A percentile compares a stretch with the other conserved stretches of the same genome.
These are phyloP conservation scores for Pythium dissimile DNA, from an alignment of 352 stramenopile genomes.

Conservation along the genomic window DNA sequence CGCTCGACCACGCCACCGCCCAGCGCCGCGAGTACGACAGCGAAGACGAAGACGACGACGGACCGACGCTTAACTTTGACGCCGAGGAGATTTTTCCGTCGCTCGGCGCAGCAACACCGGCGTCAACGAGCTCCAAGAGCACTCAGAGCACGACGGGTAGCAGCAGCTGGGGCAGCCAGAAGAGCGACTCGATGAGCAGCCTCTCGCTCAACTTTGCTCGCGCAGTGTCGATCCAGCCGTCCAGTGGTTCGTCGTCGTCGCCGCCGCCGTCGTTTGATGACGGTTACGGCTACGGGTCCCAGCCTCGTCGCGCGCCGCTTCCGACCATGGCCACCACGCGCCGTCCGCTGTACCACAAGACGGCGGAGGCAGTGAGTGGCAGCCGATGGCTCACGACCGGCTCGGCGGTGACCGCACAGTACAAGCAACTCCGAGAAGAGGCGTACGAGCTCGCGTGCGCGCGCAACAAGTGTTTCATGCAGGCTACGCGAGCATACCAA, in stretches of 20 bases:
- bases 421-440: slow-evolving; percentile 69
- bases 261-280: slow-evolving; percentile 11
- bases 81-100: slow-evolving; percentile 81
- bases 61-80: slow-evolving; percentile 46
- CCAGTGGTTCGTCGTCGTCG: not conserved
- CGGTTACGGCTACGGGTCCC: not conserved
- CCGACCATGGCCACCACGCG: no score
- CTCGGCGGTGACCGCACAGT: slow-evolving; percentile 54
- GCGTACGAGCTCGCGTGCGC: slow-evolving; percentile 79
- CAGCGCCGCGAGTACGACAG: slow-evolving; percentile 64
- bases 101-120: slow-evolving; percentile 17
- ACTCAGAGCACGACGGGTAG: slow-evolving; percentile 9
- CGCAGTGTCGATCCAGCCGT: slow-evolving; percentile 59
- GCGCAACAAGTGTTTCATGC: slow-evolving; percentile 87
- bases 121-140: not conserved
- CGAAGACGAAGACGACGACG: slow-evolving; percentile 62
- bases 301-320: slow-evolving; percentile 6
- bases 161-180: slow-evolving; percentile 20
- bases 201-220: slow-evolving; percentile 78
- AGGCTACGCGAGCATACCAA: slow-evolving; percentile 76
- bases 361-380: slow-evolving; percentile 31
- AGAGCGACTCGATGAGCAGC: slow-evolving; percentile 24
- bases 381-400: slow-evolving; percentile 68
- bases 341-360: slow-evolving; percentile 60
- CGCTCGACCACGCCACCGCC: slow-evolving; percentile 40